These are phyloP conservation scores for Lomentospora prolificans DNA, from an alignment of 2,329 filamentous ascomycete species.

Conservation along the genomic window DNA sequence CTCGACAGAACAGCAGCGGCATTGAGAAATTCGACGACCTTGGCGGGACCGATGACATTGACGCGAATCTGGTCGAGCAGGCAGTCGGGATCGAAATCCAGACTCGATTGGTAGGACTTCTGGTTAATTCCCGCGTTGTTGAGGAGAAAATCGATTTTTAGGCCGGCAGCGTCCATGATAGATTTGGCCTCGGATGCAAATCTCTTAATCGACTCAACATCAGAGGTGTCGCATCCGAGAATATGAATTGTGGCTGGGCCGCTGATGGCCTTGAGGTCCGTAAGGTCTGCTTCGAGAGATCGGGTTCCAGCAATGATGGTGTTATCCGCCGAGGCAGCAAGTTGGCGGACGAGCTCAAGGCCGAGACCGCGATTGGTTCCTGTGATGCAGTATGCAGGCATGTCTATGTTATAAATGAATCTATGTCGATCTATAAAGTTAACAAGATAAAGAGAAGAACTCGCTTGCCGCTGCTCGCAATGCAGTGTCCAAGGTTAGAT, in stretches of 20 bases:
- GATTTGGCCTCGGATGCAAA: not conserved
- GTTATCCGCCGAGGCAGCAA: slow-evolving; percentile 19
- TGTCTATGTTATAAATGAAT: slow-evolving; percentile 8
- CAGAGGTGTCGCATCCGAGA: slow-evolving; percentile 11
- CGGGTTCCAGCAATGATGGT: slow-evolving; percentile 22
- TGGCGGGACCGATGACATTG: slow-evolving; percentile 38
- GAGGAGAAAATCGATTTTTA: slow-evolving; percentile 21
- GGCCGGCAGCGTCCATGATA: not conserved
- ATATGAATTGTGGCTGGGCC: slow-evolving; percentile 7
- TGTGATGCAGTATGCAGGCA: slow-evolving; percentile 24
- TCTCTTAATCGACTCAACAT: slow-evolving; percentile 5
- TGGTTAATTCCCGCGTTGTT: slow-evolving; percentile 26
- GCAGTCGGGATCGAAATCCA: slow-evolving; percentile 25
- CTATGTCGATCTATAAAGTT: not conserved
- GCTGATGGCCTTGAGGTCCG: slow-evolving; percentile 6
- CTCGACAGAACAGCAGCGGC: slow-evolving; percentile 15
- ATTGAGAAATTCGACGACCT: slow-evolving; percentile 28
- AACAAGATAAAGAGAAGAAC: no score
- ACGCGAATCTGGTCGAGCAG: slow-evolving; percentile 29
- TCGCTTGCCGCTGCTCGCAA: no score
- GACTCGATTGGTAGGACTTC: slow-evolving; percentile 22
- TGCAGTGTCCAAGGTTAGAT: no score
- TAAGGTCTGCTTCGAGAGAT: slow-evolving; percentile 2
- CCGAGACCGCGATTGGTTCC: slow-evolving; percentile 21
- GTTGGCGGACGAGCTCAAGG: slow-evolving; percentile 20